Base-by-base conservation (phyloP, 768 basidiomycete genomes). In the Macrolepiota albuminosa region DNA sequence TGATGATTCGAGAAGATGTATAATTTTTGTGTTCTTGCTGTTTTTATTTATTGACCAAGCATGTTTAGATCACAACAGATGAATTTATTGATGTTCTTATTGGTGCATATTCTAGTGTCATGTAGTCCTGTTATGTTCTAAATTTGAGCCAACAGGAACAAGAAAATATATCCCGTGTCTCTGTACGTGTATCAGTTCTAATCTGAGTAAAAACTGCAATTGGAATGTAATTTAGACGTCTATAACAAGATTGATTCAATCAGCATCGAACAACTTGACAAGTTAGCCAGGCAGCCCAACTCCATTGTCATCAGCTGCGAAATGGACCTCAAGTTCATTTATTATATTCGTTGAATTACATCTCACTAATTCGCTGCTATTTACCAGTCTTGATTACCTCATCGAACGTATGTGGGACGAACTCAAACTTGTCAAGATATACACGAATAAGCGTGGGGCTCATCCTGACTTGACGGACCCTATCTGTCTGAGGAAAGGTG, bases 31-130 rank as follows among this genome's bases (percentile, higher is more conserved):
- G 4, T 61, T 43, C 45, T 52, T 37, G n/a, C 34, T 48, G 48
- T 46, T 40, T 55, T 53, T 6, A 42, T 48, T 21, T 31, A 4
- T 18, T 59, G 61, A 56, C 53, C 14, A 40, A 43, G 40, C 54
- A 52, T 51, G 60, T 53, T 21, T 63, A 96, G 95, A 95, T 97
- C 59, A 91, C 92, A 8, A 90, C 88, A 4, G 96, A 98, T 70
- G 93, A 98, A 70, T 97, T 99, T 68, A 96, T 99, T 63, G 97
- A 99, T 70, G 93, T 98, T n/a, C 80, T 99, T 26, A 91, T 99
- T 54, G 97, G 94, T 86, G 67, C 69, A 67, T 33, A 24, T 24
- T 26, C 49, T 47, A 34, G 8, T 31, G 9, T 14, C 13, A 18
- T 40, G 26, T 7, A 43, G 21, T 42, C 60, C 7, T 29, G 4